Evolutionary conservation across 2,329 filamentous ascomycete genomes (phyloP).

Genomic region (Aulographum hederae): DNA sequence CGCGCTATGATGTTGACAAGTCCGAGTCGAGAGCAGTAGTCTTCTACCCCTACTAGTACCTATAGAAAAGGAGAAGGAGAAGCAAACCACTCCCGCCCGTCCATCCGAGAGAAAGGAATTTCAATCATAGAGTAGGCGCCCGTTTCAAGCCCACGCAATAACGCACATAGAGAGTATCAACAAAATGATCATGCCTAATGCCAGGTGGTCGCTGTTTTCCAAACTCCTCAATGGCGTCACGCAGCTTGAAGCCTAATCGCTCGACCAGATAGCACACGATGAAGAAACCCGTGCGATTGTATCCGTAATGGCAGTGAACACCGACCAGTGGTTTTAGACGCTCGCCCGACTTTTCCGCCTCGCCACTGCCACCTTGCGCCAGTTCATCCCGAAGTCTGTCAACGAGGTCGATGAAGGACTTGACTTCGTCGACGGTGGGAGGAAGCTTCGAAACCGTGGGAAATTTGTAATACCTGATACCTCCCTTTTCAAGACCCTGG

Average conservation of each 20-base stretch:
- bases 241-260: constrained; percentile 48
- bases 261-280: constrained; percentile 85
- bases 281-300: constrained; percentile 86
- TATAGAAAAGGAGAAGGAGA: no score
- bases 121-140: background rate
- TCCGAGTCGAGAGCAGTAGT: no score
- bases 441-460: constrained; percentile 86
- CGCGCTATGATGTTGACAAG: no score
- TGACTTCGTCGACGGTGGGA: constrained; percentile 44
- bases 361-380: background rate
- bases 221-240: constrained; percentile 67
- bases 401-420: constrained; percentile 39
- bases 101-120: no score
- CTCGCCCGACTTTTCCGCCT: constrained; percentile 16
- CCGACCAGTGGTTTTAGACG: constrained; percentile 39
- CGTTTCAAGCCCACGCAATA: constrained; percentile 28
- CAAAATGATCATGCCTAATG: constrained; percentile 77
- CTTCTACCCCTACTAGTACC: no score
- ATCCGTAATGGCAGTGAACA: constrained; percentile 91
- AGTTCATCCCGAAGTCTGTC: constrained; percentile 22
- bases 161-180: constrained; percentile 64
- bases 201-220: constrained; percentile 55
- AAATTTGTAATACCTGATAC: constrained; percentile 51
- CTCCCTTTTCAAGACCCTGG: constrained; percentile 22
- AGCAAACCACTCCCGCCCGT: no score